Conservation (phyloP, 306 rosid species). For the Casuarina glauca region DNA sequence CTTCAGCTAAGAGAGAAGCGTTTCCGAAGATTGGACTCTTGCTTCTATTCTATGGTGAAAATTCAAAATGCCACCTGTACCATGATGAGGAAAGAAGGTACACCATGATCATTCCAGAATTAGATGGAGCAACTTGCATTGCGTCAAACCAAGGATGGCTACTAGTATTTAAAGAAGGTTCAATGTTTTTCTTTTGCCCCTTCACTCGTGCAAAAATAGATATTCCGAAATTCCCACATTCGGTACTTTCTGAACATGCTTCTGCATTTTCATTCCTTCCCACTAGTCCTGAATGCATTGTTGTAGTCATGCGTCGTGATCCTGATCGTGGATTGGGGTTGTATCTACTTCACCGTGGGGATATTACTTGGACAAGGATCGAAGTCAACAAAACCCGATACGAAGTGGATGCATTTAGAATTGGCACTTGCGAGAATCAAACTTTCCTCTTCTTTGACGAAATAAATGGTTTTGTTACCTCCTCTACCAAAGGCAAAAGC, state of each 20-base stretch:
- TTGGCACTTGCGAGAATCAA: conserved; percentile 5
- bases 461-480: not conserved
- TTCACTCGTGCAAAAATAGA: conserved; percentile 24
- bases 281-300: conserved; percentile 9
- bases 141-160: conserved; percentile 36
- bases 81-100: not conserved
- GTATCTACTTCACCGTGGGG: conserved; percentile 13
- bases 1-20: conserved; percentile 22
- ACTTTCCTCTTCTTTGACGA: conserved; percentile 17
- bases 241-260: conserved; percentile 6
- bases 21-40: not conserved
- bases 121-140: conserved; percentile 31
- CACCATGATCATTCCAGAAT: conserved; percentile 1
- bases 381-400: not conserved
- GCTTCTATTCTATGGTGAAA: conserved; percentile 25
- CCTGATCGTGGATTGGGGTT: not conserved
- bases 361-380: conserved; percentile 5
- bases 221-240: conserved; percentile 10
- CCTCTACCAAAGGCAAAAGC: not conserved
- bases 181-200: conserved; percentile 28
- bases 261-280: conserved; percentile 38
- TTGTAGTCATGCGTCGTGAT: conserved; percentile 2
- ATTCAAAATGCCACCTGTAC: not conserved
- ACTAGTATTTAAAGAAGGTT: conserved; percentile 16
- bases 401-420: not conserved